Percentiles rank a stretch among this genome's conserved stretches.
Conservation (phyloP, 2,329 filamentous ascomycete species). For the Ceratocystis eucalypticola region DNA sequence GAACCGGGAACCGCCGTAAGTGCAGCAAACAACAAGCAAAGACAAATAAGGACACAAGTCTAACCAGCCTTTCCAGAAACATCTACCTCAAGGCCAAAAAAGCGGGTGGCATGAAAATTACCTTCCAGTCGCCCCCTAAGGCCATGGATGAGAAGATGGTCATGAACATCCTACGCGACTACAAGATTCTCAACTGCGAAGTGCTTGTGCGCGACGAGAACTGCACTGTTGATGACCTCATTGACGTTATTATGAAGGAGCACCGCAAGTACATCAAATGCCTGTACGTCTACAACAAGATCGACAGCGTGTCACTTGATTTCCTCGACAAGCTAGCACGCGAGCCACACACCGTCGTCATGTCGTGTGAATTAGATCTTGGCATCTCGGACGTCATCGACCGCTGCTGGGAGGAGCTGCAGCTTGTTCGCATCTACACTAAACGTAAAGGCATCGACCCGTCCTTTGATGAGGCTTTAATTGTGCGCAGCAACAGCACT, state of each 20-base stretch:
- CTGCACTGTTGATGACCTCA: slow-evolving; percentile 93
- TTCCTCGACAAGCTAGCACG: slow-evolving; percentile 84
- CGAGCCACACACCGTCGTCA: slow-evolving; percentile 88
- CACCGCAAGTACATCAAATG: slow-evolving; percentile 93
- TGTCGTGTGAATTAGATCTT: slow-evolving; percentile 92
- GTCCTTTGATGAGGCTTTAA: slow-evolving; percentile 79
- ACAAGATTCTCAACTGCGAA: slow-evolving; percentile 97
- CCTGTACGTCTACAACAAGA: slow-evolving; percentile 99
- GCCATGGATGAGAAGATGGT: slow-evolving; percentile 94
- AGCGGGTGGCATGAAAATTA: slow-evolving; percentile 97
- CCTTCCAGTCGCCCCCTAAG: slow-evolving; percentile 80
- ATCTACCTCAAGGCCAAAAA: slow-evolving; percentile 96
- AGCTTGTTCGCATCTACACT: slow-evolving; percentile 84
- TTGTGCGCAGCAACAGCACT: slow-evolving; percentile 73
- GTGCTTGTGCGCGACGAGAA: slow-evolving; percentile 90
- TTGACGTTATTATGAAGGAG: slow-evolving; percentile 98
- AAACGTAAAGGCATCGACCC: slow-evolving; percentile 90
- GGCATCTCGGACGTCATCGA: slow-evolving; percentile 91
- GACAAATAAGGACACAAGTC: background rate
- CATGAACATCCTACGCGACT: slow-evolving; percentile 92
- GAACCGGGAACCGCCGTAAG: slow-evolving; percentile 79
- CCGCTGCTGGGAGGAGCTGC: slow-evolving; percentile 84
- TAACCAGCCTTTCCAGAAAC: slow-evolving; percentile 43
- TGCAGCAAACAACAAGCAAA: slow-evolving; percentile 14
- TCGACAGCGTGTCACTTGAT: slow-evolving; percentile 85